A percentile compares a stretch with the other conserved stretches of the same genome.
Conservation (phyloP, 75 land plant genomes). For the Picea glauca region DNA sequence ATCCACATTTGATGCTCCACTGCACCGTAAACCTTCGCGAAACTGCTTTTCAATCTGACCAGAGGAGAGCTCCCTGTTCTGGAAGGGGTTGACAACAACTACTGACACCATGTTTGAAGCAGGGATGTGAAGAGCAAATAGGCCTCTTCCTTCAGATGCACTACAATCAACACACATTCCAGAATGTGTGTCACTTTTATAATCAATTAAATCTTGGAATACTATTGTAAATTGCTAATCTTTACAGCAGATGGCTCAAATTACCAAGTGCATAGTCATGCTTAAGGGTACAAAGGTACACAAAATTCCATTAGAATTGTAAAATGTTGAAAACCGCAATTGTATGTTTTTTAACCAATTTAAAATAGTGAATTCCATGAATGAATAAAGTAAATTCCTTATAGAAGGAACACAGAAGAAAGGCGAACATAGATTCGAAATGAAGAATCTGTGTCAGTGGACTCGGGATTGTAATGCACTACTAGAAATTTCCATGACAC, state of each 20-base stretch:
- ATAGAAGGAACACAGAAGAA: neutral
- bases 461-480: neutral
- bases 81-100: conserved; percentile 80
- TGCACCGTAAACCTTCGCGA: conserved; percentile 71
- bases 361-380: neutral
- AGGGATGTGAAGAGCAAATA: conserved; percentile 68
- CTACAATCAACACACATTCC: conserved; percentile 31
- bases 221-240: neutral
- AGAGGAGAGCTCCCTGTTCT: conserved; percentile 73
- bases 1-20: conserved; percentile 19
- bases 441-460: neutral
- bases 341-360: neutral
- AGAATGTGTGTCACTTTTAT: neutral
- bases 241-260: neutral
- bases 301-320: too few species aligned
- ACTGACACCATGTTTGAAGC: conserved; percentile 41
- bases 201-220: neutral
- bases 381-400: neutral
- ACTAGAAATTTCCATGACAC: neutral
- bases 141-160: conserved; percentile 74
- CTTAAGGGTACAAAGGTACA: too few species aligned
- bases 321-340: neutral
- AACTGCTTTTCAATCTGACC: conserved; percentile 81
- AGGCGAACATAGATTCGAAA: neutral
- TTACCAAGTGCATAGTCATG: too few species aligned